Evolutionary conservation across 352 stramenopile species (phyloP).

Genomic region (Pythium plurisporium): DNA sequence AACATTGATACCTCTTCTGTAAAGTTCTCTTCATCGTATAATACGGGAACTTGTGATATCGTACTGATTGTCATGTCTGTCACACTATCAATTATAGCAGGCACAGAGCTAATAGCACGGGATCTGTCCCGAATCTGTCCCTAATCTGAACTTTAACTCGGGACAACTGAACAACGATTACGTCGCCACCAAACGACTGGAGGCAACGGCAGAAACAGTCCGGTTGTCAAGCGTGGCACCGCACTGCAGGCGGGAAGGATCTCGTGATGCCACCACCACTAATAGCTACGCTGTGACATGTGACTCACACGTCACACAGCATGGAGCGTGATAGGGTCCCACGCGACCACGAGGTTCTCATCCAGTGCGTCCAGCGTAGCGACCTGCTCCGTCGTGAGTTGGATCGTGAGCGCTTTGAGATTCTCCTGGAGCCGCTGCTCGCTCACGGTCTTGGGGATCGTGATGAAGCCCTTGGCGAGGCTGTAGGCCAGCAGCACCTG

Average conservation of each 20-base stretch:
- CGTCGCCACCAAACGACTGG: slow-evolving; percentile 15
- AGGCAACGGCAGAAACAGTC: slow-evolving; percentile 5
- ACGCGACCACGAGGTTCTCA: slow-evolving; percentile 44
- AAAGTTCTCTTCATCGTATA: background rate
- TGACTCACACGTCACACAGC: slow-evolving; percentile 26
- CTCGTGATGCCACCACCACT: too few species aligned
- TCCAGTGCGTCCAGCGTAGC: slow-evolving; percentile 40
- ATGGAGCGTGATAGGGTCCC: slow-evolving; percentile 50
- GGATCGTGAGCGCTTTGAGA: slow-evolving; percentile 29
- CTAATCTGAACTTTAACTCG: slow-evolving; percentile 21
- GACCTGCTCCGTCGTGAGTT: slow-evolving; percentile 37
- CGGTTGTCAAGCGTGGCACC: slow-evolving; percentile 4
- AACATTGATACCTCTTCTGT: background rate
- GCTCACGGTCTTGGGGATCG: slow-evolving; percentile 61
- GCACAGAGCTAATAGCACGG: background rate
- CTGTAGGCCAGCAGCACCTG: slow-evolving; percentile 54
- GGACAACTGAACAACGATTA: slow-evolving; percentile 13
- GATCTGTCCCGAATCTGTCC: slow-evolving; percentile 6
- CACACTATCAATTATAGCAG: background rate
- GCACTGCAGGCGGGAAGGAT: slow-evolving; percentile 10
- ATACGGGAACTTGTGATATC: background rate
- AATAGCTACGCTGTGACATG: slow-evolving; percentile 40
- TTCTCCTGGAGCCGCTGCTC: slow-evolving; percentile 53
- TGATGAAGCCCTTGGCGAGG: slow-evolving; percentile 52
- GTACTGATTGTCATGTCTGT: background rate